phyloP scores from a whole-genome alignment of 2,329 filamentous ascomycete species.

The Neofusicoccum umdonicola region DNA sequence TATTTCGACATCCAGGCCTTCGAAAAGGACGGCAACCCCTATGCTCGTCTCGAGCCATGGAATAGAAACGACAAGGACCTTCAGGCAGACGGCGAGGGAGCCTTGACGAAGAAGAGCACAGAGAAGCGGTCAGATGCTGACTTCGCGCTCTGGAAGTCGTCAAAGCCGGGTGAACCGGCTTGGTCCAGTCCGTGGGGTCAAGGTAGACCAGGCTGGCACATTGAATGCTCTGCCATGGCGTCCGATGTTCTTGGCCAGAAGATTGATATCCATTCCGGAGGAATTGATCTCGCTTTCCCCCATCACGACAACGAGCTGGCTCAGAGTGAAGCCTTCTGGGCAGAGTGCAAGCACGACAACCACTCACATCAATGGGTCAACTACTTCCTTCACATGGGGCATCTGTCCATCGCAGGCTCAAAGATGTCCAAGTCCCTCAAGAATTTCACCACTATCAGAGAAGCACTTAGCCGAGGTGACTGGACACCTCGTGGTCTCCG shows the following conservation, averaged over 20 bases:
- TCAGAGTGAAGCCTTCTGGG: constrained; percentile 84
- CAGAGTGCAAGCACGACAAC: constrained; percentile 41
- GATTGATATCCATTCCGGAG: constrained; percentile 92
- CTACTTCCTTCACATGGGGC: constrained; percentile 95
- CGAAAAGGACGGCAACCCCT: constrained; percentile 78
- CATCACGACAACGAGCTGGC: constrained; percentile 79
- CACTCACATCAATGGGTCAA: constrained; percentile 73
- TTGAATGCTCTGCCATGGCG: constrained; percentile 95
- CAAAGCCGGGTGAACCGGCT: constrained; percentile 85
- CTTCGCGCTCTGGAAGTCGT: constrained; percentile 92
- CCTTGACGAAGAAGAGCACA: constrained; percentile 59
- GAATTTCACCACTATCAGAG: constrained; percentile 91
- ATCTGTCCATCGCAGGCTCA: constrained; percentile 80
- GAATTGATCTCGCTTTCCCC: constrained; percentile 86
- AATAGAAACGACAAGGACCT: constrained; percentile 80
- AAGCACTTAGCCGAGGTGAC: constrained; percentile 66
- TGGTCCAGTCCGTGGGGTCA: constrained; percentile 88
- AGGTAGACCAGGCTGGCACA: constrained; percentile 92
- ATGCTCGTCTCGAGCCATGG: constrained; percentile 81
- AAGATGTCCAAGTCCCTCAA: constrained; percentile 98
- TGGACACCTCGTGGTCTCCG: constrained; percentile 80
- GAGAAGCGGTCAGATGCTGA: constrained; percentile 77
- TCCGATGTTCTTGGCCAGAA: constrained; percentile 78
- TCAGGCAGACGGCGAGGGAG: constrained; percentile 86
- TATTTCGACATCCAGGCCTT: constrained; percentile 92